Evolutionary conservation across 768 basidiomycete species (phyloP).

Genomic region (Calvatia gigantea): DNA sequence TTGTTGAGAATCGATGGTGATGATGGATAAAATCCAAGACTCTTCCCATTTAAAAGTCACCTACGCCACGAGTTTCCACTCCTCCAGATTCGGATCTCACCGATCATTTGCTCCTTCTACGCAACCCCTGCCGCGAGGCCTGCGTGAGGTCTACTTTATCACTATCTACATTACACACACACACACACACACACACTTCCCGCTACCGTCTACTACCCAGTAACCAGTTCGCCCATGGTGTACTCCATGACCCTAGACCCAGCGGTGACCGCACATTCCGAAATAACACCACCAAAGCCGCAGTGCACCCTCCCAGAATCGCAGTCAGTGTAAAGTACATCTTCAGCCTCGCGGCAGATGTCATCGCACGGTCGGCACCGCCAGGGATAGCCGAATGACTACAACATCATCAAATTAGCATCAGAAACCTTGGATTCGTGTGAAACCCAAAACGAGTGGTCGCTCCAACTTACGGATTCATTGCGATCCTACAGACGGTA

Average conservation of each 20-base stretch:
- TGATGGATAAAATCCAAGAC: constrained; percentile 5
- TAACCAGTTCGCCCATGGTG: constrained; percentile 67
- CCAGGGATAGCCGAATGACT: constrained; percentile 74
- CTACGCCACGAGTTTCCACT: constrained; percentile 13
- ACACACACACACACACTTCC: constrained; percentile 7
- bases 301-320: constrained; percentile 68
- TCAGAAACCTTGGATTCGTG: constrained; percentile 26
- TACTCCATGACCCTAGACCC: constrained; percentile 48
- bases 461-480: constrained; percentile 69
- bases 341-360: constrained; percentile 62
- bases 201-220: constrained; percentile 50
- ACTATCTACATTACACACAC: background rate
- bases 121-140: constrained; percentile 3
- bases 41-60: constrained; percentile 1
- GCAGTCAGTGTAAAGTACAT: constrained; percentile 74
- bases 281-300: constrained; percentile 67
- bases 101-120: constrained; percentile 1
- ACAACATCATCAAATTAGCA: constrained; percentile 13
- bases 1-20: constrained; percentile 19
- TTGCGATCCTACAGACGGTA: constrained; percentile 77
- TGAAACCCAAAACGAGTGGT: constrained; percentile 17
- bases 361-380: constrained; percentile 76
- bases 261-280: constrained; percentile 62
- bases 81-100: constrained; percentile 15
- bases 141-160: constrained; percentile 1